phyloP scores from a whole-genome alignment of 371 early-diverging fungal species.

The Mortierella sp. region DNA sequence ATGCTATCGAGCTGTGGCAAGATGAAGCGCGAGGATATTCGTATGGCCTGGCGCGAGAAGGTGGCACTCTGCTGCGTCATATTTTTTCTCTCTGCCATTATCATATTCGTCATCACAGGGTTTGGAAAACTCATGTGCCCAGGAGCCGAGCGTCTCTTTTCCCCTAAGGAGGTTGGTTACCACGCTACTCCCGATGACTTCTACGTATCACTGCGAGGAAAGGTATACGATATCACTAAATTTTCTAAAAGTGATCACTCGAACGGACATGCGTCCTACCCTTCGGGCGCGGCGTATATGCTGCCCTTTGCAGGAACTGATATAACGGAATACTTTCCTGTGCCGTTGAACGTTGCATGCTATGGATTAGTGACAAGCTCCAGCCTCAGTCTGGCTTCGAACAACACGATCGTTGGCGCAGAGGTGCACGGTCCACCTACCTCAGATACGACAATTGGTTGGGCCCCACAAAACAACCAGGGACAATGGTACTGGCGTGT shows the following conservation, averaged over 20 bases:
- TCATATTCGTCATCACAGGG: slow-evolving; percentile 72
- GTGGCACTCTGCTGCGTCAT: slow-evolving; percentile 85
- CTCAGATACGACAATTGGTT: slow-evolving; percentile 44
- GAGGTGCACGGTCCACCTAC: slow-evolving; percentile 46
- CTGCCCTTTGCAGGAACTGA: slow-evolving; percentile 78
- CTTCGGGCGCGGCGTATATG: slow-evolving; percentile 68
- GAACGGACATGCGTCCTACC: slow-evolving; percentile 55
- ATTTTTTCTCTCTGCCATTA: slow-evolving; percentile 62
- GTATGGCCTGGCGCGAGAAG: slow-evolving; percentile 96
- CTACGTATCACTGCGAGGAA: slow-evolving; percentile 77
- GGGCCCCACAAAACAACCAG: slow-evolving; percentile 36
- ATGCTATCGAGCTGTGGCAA: slow-evolving; percentile 70
- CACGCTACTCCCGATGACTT: slow-evolving; percentile 65
- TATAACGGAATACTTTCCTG: slow-evolving; percentile 76
- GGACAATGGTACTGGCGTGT: slow-evolving; percentile 51
- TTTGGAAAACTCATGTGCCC: slow-evolving; percentile 70
- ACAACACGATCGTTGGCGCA: slow-evolving; percentile 37
- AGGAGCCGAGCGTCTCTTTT: slow-evolving; percentile 62
- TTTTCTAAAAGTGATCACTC: slow-evolving; percentile 72
- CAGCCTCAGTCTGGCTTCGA: slow-evolving; percentile 17
- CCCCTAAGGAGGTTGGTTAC: slow-evolving; percentile 60
- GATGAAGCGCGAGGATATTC: slow-evolving; percentile 89
- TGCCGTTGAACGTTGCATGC: slow-evolving; percentile 74
- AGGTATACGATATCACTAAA: slow-evolving; percentile 82
- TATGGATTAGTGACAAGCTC: slow-evolving; percentile 62